These are phyloP conservation scores for Pseudotsuga menziesii DNA, from an alignment of 75 land plant genomes.

Conservation along the genomic window DNA sequence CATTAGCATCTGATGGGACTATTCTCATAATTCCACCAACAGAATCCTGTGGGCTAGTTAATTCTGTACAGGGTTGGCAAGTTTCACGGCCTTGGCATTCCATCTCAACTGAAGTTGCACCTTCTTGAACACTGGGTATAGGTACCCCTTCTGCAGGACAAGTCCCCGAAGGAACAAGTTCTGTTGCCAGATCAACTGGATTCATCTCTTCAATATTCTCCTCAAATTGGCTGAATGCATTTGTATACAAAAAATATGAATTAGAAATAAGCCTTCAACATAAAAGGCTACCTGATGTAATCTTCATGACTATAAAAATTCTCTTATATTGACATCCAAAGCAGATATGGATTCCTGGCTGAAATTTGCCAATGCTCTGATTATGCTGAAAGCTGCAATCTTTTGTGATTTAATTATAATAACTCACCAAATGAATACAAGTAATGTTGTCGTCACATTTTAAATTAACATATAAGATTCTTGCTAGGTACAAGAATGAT, in stretches of 20 bases:
- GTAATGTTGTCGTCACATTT: neutral
- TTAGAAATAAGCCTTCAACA: neutral
- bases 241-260: neutral
- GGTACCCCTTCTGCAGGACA: slow-evolving; percentile 6
- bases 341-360: neutral
- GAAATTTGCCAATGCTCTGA: neutral
- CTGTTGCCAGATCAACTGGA: slow-evolving; percentile 13
- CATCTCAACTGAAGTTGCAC: neutral
- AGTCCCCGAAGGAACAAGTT: neutral
- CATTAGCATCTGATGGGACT: slow-evolving; percentile 35
- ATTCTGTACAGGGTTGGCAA: slow-evolving; percentile 13
- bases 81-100: slow-evolving; percentile 3
- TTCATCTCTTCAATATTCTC: slow-evolving; percentile 40
- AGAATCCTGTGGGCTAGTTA: slow-evolving; percentile 18
- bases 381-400: neutral
- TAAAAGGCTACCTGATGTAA: neutral
- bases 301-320: neutral
- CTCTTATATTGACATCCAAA: too few species aligned
- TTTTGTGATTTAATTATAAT: neutral
- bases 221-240: slow-evolving; percentile 29
- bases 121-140: neutral
- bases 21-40: slow-evolving; percentile 42
- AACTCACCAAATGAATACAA: neutral
- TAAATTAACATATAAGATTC: neutral
- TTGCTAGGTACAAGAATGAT: neutral